Percentiles rank a stretch among this genome's conserved stretches.
These are phyloP conservation scores for Narthecium ossifragum DNA, from an alignment of 106 monocot genomes.

Conservation along the genomic window DNA sequence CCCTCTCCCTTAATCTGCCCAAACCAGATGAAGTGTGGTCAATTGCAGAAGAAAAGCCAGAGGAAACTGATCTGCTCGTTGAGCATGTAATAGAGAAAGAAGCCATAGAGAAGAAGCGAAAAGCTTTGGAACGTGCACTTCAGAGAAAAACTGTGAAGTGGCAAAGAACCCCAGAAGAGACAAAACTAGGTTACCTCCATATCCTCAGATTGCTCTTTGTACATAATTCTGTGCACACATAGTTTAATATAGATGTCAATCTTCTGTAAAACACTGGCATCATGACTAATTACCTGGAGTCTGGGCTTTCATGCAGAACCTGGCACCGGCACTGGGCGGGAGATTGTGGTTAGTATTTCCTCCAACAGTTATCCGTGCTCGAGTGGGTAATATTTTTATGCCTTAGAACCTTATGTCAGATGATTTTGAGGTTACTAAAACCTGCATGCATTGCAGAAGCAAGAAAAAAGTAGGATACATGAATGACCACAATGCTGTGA, in stretches of 20 bases:
- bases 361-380: too few relatives aligned
- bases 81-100: slow-evolving; percentile 28
- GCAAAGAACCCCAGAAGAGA: slow-evolving; percentile 20
- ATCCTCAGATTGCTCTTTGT: background rate
- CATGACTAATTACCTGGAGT: too few relatives aligned
- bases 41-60: slow-evolving; percentile 31
- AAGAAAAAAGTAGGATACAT: too few relatives aligned
- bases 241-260: too few relatives aligned
- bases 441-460: too few relatives aligned
- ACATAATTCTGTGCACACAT: too few relatives aligned
- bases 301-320: slow-evolving; percentile 23
- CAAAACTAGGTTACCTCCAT: slow-evolving; percentile 17
- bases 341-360: slow-evolving; percentile 35
- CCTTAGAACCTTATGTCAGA: too few relatives aligned
- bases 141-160: slow-evolving; percentile 31
- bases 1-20: slow-evolving; percentile 20
- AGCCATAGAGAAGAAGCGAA: slow-evolving; percentile 27
- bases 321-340: slow-evolving; percentile 36
- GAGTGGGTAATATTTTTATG: too few relatives aligned
- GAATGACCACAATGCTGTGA: too few relatives aligned
- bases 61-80: slow-evolving; percentile 20
- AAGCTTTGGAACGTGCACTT: slow-evolving; percentile 30
- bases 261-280: too few relatives aligned
- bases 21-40: slow-evolving; percentile 34
- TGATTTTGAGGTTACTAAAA: too few relatives aligned